Evolutionary conservation across 2,329 filamentous ascomycete genomes (phyloP), one percentile per base, ranked within the genome.

Genomic region (Apiospora pterosperma): DNA sequence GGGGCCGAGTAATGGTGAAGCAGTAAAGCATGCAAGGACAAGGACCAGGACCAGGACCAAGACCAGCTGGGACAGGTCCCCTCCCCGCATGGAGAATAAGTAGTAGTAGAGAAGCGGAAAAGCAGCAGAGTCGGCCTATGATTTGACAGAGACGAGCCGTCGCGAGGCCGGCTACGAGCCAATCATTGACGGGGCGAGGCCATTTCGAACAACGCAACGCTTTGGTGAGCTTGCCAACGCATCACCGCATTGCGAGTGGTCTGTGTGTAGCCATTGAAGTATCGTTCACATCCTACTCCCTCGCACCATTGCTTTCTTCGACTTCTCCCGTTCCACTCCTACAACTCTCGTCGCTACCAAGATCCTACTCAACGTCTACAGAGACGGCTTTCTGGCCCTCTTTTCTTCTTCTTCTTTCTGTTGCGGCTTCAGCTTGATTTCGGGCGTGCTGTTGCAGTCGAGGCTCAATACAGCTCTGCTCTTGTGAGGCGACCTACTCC

Each of bases 201-300:
- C 48, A 55, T 55, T 55, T 55, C 39, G 59, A 61, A 61, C 59
- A 61, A 61, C 59, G 59, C 59, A 61, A 41, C 36, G 59, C 59
- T 61, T 28, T 61, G 59, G 31, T 42, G 60, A 62, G 39, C 38
- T 44, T 62, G 60, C 60, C 60, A 62, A 62, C 60, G 60, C 60
- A 62, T 64, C 63, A 62, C 62, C 62, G 58, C 58, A 62, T 64
- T 55, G 48, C 63, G 63, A 48, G 41, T 62, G 59, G 59, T 62
- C 60, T 62, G 60, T 62, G 60, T 62, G 60, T 62, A 62, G 60
- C 60, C 48, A 42, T 62, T 42, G 60, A 62, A 62, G 60, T 62
- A 48, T 48, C 60, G 23, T 42, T 44, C 60, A 42, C 41, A 31
- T 41, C 59, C 59, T 61, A 38, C 59, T 55, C 48, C 48, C 48